Base-by-base conservation (phyloP, 495 filamentous ascomycete genomes). In the Hypomontagnella monticulosa region DNA sequence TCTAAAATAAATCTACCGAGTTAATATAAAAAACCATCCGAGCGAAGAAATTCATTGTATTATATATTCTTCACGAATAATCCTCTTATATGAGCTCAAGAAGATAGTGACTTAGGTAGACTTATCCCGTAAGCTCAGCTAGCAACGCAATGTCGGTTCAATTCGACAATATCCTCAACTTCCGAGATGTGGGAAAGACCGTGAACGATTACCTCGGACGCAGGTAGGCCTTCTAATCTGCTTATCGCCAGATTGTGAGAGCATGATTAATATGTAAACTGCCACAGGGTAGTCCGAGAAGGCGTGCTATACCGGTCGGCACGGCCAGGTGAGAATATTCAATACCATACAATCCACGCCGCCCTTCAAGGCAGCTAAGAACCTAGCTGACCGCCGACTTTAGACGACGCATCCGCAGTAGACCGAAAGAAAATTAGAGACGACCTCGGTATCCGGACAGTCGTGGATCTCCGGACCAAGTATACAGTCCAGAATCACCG, bases 381-480 rank as follows among this genome's bases (percentile, higher is more conserved):
- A 6, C 3, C 23, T 27, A 18, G 15, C 63, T 30, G 66, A 38
- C 46, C 4, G 23, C 6, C 3, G 9, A 32, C 10, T 72, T 63
- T 74, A 77, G 91, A 97, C 69, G 86, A 91, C 68, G 91, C 91
- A 20, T 89, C 89, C 1, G 63, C 80, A 41, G 73, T 78, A 57
- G 92, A 95, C 73, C 83, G 84, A 56, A 70, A 75, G 18, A 80
- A 78, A 51, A 75, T 96, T 11, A 74, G 74, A n/a, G 76, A 88
- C 4, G 84, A 88, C 56, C 84, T 87, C 64, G 81, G 83, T 43
- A 85, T 96, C 44, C 81, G 80, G 23, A 90, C 85, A 1, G 84
- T 96, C 20, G 83, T 97, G 32, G 93, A 96, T 75, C 77, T 96
- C 12, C 85, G 92, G 37, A 91, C 91, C 57, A 84, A 84, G 89